phyloP scores from a whole-genome alignment of 2,329 filamentous ascomycete species.

The Falciphora oryzae region DNA sequence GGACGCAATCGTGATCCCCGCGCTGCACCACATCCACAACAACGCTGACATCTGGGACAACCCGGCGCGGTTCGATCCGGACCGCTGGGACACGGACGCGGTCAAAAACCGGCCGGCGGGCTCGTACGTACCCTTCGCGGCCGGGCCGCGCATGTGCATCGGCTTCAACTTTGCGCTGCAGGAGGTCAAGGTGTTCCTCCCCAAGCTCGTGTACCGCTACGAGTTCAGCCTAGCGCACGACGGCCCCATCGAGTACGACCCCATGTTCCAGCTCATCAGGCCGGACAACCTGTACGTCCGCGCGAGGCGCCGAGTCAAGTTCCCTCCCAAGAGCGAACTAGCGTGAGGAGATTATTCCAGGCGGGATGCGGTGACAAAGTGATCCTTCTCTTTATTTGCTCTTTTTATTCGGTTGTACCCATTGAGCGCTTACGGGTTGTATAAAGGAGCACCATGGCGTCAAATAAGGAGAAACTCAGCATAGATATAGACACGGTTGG shows the following conservation, averaged over 20 bases:
- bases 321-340: constrained; percentile 28
- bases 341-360: not conserved
- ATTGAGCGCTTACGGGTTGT: not conserved
- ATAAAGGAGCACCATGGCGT: not conserved
- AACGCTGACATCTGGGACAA: constrained; percentile 53
- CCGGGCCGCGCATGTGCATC: constrained; percentile 52
- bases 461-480: not conserved
- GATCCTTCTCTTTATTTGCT: no score
- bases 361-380: not conserved
- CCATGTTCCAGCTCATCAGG: constrained; percentile 52
- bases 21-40: constrained; percentile 45
- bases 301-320: constrained; percentile 42
- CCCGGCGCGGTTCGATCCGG: constrained; percentile 50
- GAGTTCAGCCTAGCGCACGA: constrained; percentile 46
- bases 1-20: constrained; percentile 46
- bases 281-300: constrained; percentile 49
- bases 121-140: constrained; percentile 53
- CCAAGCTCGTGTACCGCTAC: constrained; percentile 54
- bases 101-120: constrained; percentile 46
- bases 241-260: constrained; percentile 50
- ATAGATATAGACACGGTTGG: not conserved
- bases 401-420: not conserved
- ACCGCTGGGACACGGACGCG: constrained; percentile 50
- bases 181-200: constrained; percentile 54
- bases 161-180: constrained; percentile 60